Conservation (phyloP, 805 yeast genomes). For the Starmerella apis region DNA sequence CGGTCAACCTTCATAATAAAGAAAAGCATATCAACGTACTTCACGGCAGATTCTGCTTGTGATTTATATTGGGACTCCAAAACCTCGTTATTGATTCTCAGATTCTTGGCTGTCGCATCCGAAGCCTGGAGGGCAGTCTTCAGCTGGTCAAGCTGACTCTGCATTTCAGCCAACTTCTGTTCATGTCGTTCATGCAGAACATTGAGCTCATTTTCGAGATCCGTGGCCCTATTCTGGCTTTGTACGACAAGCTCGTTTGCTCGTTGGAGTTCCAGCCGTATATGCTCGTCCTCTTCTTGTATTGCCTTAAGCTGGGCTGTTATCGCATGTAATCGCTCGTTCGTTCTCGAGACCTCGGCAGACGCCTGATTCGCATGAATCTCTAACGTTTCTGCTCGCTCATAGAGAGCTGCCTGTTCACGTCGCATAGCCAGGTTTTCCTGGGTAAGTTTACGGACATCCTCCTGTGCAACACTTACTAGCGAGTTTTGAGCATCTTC, state of each 20-base stretch:
- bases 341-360: neutral
- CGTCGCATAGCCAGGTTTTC: constrained; percentile 5
- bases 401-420: constrained; percentile 2
- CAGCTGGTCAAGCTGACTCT: neutral
- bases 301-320: neutral
- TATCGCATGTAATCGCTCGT: neutral
- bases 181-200: neutral
- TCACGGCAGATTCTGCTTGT: neutral
- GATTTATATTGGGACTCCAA: neutral
- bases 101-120: neutral
- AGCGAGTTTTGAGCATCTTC: constrained; percentile 3
- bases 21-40: constrained; percentile 4
- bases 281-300: neutral
- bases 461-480: constrained; percentile 3
- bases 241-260: neutral
- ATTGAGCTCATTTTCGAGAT: constrained; percentile 1
- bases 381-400: constrained; percentile 3
- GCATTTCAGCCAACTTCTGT: neutral
- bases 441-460: neutral
- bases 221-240: neutral
- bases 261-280: neutral
- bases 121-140: neutral
- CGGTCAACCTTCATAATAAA: constrained; percentile 1
- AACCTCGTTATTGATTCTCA: neutral
- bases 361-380: neutral